A percentile compares a stretch with the other conserved stretches of the same genome.
Conservation (phyloP, 805 yeast genomes). For the Nakazawaea sp. region DNA sequence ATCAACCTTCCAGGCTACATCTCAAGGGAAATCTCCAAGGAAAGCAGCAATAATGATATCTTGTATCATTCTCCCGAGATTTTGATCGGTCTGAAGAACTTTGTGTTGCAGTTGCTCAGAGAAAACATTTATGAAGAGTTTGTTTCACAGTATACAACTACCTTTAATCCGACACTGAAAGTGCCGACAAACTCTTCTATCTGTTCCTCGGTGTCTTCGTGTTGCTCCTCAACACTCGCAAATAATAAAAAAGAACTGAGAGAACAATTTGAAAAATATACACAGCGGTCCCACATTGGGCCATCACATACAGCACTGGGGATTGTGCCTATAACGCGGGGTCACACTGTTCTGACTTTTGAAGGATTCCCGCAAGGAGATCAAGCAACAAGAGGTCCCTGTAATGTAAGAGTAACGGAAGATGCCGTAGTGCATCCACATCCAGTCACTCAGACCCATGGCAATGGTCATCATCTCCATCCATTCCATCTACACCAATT, state of each 20-base stretch:
- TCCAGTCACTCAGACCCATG: background rate
- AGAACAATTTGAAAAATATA: too few relatives aligned
- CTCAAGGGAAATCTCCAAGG: slow-evolving; percentile 21
- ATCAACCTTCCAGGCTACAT: slow-evolving; percentile 39
- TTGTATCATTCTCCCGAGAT: slow-evolving; percentile 26
- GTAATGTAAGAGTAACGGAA: slow-evolving; percentile 3
- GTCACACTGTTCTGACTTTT: background rate
- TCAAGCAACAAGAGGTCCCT: slow-evolving; percentile 6
- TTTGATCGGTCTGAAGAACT: slow-evolving; percentile 23
- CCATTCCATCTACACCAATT: background rate
- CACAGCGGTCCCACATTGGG: background rate
- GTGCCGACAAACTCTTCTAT: too few relatives aligned
- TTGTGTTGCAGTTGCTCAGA: slow-evolving; percentile 22
- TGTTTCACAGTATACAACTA: slow-evolving; percentile 1
- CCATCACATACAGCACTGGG: too few relatives aligned
- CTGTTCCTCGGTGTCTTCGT: too few relatives aligned
- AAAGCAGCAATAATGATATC: slow-evolving; percentile 17
- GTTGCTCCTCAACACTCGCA: too few relatives aligned
- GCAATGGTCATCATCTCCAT: background rate
- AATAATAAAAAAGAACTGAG: too few relatives aligned
- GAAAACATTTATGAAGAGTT: slow-evolving; percentile 26
- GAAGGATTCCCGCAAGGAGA: background rate
- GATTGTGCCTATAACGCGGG: background rate
- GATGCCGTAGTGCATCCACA: background rate
- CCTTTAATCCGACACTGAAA: too few relatives aligned